Base-by-base conservation (phyloP, 2,329 filamentous ascomycete genomes). In the Ophiostoma himal-ulmi region DNA sequence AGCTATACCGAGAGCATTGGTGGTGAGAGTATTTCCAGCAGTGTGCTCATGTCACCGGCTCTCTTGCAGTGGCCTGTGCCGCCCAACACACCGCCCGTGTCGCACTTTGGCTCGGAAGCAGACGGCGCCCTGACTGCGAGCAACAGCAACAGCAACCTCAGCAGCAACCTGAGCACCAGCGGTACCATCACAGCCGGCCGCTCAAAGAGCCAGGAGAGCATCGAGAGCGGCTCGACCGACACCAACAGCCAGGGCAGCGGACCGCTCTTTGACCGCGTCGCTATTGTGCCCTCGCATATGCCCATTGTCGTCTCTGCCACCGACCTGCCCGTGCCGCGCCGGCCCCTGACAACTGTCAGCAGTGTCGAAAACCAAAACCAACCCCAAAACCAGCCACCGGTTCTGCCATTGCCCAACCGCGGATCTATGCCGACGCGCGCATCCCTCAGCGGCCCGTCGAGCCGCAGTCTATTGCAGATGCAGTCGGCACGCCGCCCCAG, bases 1-100 rank as follows among this genome's bases (percentile, higher is more conserved):
- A 68, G 36, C 65, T 71, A 30, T 68, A 65, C 17, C n/a, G 68
- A 48, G 64, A 74, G 72, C 69, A 39, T 71, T 22, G 72, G 70
- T 26, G 69, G 57, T 44, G 70, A 72, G 69, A 74, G 73, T 64
- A 68, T 74, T 13, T 52, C 73, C 64, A 74, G 73, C 73, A 74
- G 73, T 60, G 71, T 68, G 14, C 22, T 73, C 17, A 54, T 72
- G 26, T 74, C 73, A 48, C 73, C 73, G 2, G 62, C 69, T 4
- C 11, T 67, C 41, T 22, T 74, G 62, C 68, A 36, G 20, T 74
- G 72, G 73, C 73, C 73, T 0, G 71, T 74, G 67, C 73, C 73
- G 68, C 73, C 73, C 30, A 69, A 73, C 36, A 73, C 72, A 65
- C 73, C 73, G 60, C 70, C 72, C 22, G 22, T 69, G 17, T 73